Evolutionary conservation across 2,329 filamentous ascomycete species (phyloP), one percentile per base, ranked within the genome.

Genomic region (Ophiosphaerella narmari): DNA sequence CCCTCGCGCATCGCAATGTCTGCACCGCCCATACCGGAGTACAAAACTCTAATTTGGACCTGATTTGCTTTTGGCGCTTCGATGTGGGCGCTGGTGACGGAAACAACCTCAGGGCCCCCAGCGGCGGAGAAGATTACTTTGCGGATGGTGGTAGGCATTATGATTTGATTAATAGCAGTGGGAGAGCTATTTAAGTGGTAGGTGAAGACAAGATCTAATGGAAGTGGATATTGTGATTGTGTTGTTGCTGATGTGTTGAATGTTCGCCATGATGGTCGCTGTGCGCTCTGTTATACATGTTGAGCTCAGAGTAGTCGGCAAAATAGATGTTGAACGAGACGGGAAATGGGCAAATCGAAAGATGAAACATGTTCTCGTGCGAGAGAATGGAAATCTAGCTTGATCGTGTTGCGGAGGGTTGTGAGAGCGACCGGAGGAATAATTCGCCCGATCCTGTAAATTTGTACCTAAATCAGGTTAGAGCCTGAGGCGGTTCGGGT

Each of bases 1-100:
- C 79, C 79, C 16, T 73, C 64, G 18, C 79, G 75, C 79, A 81
- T 81, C 54, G 76, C 75, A 62, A 80, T 73, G 58, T 82, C 79
- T 50, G 72, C 64, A 32, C 79, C 79, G 1, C 73, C 71, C 66
- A 82, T 80, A 42, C 77, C 76, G 2, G 78, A 62, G 65, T 80
- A 80, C 46, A 78, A 60, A 50, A 80, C 74, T 42, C 75, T 73
- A 49, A 80, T 70, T 43, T 78, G 79, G 23, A 81, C 78, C 47
- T 82, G 68, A 24, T 73, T 62, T 7, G 73, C 66, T 11, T 70
- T 61, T 16, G 80, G 79, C 5, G 75, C 63, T 1, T 72, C 46
- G 37, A 77, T 73, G 5, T 70, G 60, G 3, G 66, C 63, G 3
- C 59, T 65, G 26, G 78, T 62, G 4, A 71, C 60, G 1, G 60